Conservation (phyloP, 2,329 filamentous ascomycete species). For the Teratosphaeria viscida region DNA sequence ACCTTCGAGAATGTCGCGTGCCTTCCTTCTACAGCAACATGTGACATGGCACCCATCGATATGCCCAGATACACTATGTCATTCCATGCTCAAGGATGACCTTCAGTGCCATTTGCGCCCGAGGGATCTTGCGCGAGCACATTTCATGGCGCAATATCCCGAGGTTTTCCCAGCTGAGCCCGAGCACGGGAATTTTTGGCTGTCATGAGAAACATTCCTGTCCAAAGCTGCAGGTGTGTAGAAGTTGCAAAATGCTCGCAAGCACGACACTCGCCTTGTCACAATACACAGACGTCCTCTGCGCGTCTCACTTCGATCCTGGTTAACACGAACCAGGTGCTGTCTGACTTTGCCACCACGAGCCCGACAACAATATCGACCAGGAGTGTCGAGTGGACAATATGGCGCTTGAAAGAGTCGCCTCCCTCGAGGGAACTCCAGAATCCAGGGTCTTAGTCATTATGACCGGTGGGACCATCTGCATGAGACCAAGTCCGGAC, state of each 20-base stretch:
- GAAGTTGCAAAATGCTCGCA: background rate
- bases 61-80: no score
- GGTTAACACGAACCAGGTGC: background rate
- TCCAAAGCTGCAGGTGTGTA: background rate
- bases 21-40: background rate
- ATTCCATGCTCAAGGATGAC: no score
- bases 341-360: background rate
- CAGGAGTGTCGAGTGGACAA: background rate
- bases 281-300: background rate
- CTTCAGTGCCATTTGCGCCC: no score
- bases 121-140: no score
- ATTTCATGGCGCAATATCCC: background rate
- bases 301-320: background rate
- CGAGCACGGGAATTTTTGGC: background rate
- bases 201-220: background rate
- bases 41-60: background rate
- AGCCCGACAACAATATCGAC: background rate
- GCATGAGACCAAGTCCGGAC: conserved; percentile 73
- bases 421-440: background rate
- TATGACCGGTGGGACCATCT: conserved; percentile 82
- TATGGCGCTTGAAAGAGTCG: background rate
- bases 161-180: background rate
- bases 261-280: background rate
- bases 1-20: background rate
- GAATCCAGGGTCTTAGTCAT: conserved; percentile 59